Evolutionary conservation across 805 yeast genomes (phyloP), one percentile per base, ranked within the genome.

Genomic region (Candida tammaniensis): DNA sequence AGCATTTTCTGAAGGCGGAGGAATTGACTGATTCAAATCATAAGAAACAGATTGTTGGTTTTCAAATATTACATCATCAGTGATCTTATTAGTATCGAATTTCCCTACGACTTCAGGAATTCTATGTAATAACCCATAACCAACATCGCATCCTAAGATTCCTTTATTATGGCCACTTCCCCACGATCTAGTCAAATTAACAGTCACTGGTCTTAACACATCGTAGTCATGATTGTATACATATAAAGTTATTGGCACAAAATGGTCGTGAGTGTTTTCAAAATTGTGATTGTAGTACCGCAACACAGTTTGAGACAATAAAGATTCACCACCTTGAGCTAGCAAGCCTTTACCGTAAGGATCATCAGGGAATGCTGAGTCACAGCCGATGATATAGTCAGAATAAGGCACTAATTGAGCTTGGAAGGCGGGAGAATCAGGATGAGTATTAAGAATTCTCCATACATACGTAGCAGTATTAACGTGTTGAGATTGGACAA

Each of bases 191-290:
- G 72, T 64, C 27, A 68, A 53, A 35, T 74, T 67, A n/a, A 89
- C 86, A 0, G 85, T 79, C 3, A 91, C 89, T 0, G 96, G 95
- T 47, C 98, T 73, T 24, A 87, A 80, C 10, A 83, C 72, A 53
- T 91, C 93, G 50, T 78, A 82, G 50, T 85, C 94, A 47, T 83
- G 91, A 57, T 91, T 91, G 59, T 91, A 91, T 0, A 89, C 96
- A 38, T 64, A 62, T 20, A 67, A 51, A 3, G 70, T 59, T 11
- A 67, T 59, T 5, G 73, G 72, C 16, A 67, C 49, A 25, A 40
- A 45, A 26, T 67, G 71, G 24, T 59, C 56, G 11, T 54, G 54
- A 2, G 55, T 40, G n/a, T 41, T 43, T n/a, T 59, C 50, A 26
- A 47, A 44, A 39, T 65, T 67, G 50, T 80, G 80, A 18, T 59